Percentiles rank a stretch among this genome's conserved stretches.
phyloP scores from a whole-genome alignment of 768 basidiomycete genomes.

The Piloderma croceum region DNA sequence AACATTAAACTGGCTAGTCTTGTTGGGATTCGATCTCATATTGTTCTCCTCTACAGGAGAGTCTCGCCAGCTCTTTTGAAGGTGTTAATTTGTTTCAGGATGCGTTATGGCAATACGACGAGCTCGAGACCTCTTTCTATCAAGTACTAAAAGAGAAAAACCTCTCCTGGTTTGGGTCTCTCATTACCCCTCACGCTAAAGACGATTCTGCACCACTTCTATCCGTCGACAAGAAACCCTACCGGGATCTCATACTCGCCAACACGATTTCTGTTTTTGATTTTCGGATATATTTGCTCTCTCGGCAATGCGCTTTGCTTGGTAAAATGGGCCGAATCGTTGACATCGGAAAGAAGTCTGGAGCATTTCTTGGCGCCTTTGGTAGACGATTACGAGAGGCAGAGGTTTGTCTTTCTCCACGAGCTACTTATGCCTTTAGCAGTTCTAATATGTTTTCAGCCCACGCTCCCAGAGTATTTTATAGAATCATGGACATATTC shows the following conservation, averaged over 20 bases:
- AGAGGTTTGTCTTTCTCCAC: slow-evolving; percentile 44
- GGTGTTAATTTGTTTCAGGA: slow-evolving; percentile 88
- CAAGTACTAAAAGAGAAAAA: slow-evolving; percentile 72
- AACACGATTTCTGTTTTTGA: slow-evolving; percentile 94
- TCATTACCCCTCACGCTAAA: slow-evolving; percentile 61
- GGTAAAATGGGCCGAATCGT: slow-evolving; percentile 60
- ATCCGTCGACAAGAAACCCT: slow-evolving; percentile 75
- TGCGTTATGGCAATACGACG: slow-evolving; percentile 82
- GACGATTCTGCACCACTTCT: slow-evolving; percentile 83
- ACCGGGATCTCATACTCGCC: slow-evolving; percentile 81
- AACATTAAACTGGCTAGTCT: slow-evolving; percentile 2
- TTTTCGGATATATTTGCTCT: slow-evolving; percentile 85
- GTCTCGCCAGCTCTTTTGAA: slow-evolving; percentile 86
- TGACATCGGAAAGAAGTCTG: slow-evolving; percentile 68
- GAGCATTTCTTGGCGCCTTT: slow-evolving; percentile 72
- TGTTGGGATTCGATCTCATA: neutral
- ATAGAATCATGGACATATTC: slow-evolving; percentile 93
- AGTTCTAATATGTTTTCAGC: slow-evolving; percentile 25
- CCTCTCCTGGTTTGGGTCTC: slow-evolving; percentile 86
- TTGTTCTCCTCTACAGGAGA: slow-evolving; percentile 59
- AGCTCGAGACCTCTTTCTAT: slow-evolving; percentile 82
- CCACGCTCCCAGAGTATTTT: slow-evolving; percentile 60
- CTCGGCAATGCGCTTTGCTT: slow-evolving; percentile 75
- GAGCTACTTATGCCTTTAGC: slow-evolving; percentile 1
- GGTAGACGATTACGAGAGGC: slow-evolving; percentile 69